A percentile compares a stretch with the other conserved stretches of the same genome.
Conservation (phyloP, 106 monocot genomes). For the Platanthera guangdongensis region DNA sequence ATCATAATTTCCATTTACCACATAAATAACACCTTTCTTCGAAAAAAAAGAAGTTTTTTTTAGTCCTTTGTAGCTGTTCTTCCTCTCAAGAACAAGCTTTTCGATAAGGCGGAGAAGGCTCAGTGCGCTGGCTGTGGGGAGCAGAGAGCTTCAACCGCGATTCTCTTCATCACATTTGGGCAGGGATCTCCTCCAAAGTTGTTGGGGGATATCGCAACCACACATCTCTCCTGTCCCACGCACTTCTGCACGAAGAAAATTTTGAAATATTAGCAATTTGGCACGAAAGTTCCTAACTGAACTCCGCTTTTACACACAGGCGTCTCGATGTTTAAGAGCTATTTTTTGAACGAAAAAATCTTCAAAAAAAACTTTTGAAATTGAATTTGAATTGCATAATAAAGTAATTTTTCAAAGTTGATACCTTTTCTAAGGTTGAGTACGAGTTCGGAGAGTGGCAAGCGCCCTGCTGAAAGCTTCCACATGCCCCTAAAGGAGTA, state of each 20-base stretch:
- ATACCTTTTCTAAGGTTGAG: slow-evolving; percentile 66
- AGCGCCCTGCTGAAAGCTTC: slow-evolving; percentile 70
- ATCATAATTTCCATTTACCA: too few species aligned
- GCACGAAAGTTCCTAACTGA: too few species aligned
- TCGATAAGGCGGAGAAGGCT: not conserved
- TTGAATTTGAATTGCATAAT: too few species aligned
- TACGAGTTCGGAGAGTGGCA: slow-evolving; percentile 78
- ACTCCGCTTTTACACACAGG: too few species aligned
- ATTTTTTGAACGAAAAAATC: too few species aligned
- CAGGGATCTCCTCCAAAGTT: slow-evolving; percentile 95
- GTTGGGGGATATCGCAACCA: slow-evolving; percentile 46
- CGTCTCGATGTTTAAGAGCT: too few species aligned
- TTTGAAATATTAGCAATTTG: not conserved
- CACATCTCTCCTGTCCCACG: slow-evolving; percentile 67
- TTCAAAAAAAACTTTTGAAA: too few species aligned
- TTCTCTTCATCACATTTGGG: slow-evolving; percentile 73
- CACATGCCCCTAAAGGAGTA: slow-evolving; percentile 80
- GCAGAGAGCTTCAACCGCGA: slow-evolving; percentile 85
- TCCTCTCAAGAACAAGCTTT: slow-evolving; percentile 6
- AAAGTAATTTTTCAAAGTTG: too few species aligned
- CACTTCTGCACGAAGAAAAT: slow-evolving; percentile 46
- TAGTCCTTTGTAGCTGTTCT: not conserved
- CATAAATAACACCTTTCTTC: too few species aligned
- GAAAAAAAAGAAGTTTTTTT: not conserved
- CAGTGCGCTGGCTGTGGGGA: slow-evolving; percentile 8